A percentile compares a stretch with the other conserved stretches of the same genome.
phyloP scores from a whole-genome alignment of 2,329 filamentous ascomycete species.

The Trichophaea hybrida region DNA sequence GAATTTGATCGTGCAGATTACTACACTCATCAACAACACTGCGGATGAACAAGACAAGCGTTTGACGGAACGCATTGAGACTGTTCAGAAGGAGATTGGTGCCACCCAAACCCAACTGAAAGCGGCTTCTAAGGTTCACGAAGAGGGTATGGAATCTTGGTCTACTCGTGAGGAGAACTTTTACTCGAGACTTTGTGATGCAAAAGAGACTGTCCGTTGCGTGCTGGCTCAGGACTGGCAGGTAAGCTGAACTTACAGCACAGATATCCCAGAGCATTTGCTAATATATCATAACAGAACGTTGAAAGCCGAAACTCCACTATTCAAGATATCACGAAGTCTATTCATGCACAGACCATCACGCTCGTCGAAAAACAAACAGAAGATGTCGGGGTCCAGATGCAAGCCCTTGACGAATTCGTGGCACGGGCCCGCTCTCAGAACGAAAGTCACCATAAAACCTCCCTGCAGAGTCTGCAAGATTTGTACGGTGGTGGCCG shows the following conservation, averaged over 20 bases:
- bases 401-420: constrained; percentile 81
- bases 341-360: constrained; percentile 80
- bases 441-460: constrained; percentile 60
- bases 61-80: constrained; percentile 47
- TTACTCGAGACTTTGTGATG: constrained; percentile 55
- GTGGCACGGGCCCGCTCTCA: constrained; percentile 67
- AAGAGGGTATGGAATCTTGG: constrained; percentile 61
- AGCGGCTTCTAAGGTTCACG: constrained; percentile 50
- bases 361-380: constrained; percentile 83
- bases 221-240: constrained; percentile 80
- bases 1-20: constrained; percentile 60
- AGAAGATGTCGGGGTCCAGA: constrained; percentile 71
- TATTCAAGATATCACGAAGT: constrained; percentile 69
- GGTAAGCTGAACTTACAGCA: constrained; percentile 38
- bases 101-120: constrained; percentile 52
- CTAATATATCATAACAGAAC: constrained; percentile 33
- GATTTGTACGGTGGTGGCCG: background rate
- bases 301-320: constrained; percentile 69
- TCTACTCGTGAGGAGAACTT: constrained; percentile 52
- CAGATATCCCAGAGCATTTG: background rate
- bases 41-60: constrained; percentile 59
- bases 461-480: background rate
- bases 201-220: constrained; percentile 62
- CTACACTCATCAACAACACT: constrained; percentile 58
- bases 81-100: constrained; percentile 50